Base-by-base conservation (phyloP, 257 asterid genomes). In the Thymus mandschuricus region DNA sequence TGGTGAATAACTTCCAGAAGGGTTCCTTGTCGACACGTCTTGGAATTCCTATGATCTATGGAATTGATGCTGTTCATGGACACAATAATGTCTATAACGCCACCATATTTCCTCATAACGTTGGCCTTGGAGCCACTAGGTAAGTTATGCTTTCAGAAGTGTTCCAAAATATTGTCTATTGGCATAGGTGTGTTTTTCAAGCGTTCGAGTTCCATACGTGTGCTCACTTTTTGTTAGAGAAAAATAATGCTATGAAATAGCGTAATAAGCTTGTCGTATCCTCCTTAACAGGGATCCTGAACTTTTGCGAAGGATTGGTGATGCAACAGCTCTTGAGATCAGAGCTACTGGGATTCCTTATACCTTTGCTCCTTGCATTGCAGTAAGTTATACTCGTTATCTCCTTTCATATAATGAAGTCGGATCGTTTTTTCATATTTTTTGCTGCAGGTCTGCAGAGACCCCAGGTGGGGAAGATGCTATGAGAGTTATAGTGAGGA, bases 401-500 rank as follows among this genome's bases (percentile, higher is more conserved):
- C 54, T 43, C 50, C 41, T 41, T 66, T 62, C 10, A 69, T 40
- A 8, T 55, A 68, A 41, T 52, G 45, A 65, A 44, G 46, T 59
- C 68, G 59, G 52, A 28, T 27, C 31, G 62, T 62, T 66, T 13
- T 44, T 75, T 56, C 51, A 34, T 31, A 48, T 68, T 28, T 72
- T 55, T 43, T 21, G 21, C 60, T 72, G 66, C 69, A 92, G 98
- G 98, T 92, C 28, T 92, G 98, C 80, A 79, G 98, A 84, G 98
- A 92, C 82, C 98, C 98, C 43, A 85, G 98, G 81, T 92, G 98
- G 98, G 98, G 98, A 61, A 84, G 98, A 73, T 92, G 98, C 82
- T 92, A 91, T 8, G 97, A 91, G 77, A 91, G 97, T 82, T 89
- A 91, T 76, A 87, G 97, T 51, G 97, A 91, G 82, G 96, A 92